These are phyloP conservation scores for Rhodotorula glutinis DNA, from an alignment of 1,284 basidiomycete species.

Conservation along the genomic window DNA sequence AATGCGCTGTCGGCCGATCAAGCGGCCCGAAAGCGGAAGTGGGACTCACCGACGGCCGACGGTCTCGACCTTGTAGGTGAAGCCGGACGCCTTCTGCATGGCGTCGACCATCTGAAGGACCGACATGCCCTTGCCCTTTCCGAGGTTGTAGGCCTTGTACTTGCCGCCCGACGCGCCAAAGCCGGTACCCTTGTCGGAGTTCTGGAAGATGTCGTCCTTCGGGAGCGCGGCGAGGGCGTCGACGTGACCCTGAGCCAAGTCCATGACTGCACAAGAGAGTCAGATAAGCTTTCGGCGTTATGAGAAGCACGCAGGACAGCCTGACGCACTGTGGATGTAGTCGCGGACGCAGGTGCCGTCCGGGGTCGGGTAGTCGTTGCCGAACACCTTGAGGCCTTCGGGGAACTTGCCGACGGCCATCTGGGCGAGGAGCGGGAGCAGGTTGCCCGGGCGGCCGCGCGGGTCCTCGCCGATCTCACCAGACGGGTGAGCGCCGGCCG, in stretches of 20 bases:
- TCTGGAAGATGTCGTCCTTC: constrained; percentile 57
- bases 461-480: constrained; percentile 96
- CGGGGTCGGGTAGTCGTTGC: constrained; percentile 93
- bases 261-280: constrained; percentile 61
- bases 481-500: constrained; percentile 74
- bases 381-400: constrained; percentile 83
- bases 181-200: constrained; percentile 47
- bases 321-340: constrained; percentile 69
- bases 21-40: not conserved
- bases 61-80: constrained; percentile 83
- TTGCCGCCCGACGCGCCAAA: constrained; percentile 53
- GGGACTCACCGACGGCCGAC: constrained; percentile 71
- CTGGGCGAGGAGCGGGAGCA: constrained; percentile 88
- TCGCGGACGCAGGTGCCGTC: constrained; percentile 97
- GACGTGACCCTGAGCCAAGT: constrained; percentile 89
- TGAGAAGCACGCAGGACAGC: not conserved
- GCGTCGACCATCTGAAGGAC: constrained; percentile 93
- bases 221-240: constrained; percentile 82
- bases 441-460: constrained; percentile 87
- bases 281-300: not conserved
- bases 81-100: constrained; percentile 88
- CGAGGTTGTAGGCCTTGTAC: constrained; percentile 95
- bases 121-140: constrained; percentile 86
- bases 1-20: too few species aligned
- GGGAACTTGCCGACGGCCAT: constrained; percentile 91